Evolutionary conservation across 2,329 filamentous ascomycete genomes (phyloP), one percentile per base, ranked within the genome.

Genomic region (Teratosphaeria nubilosa): DNA sequence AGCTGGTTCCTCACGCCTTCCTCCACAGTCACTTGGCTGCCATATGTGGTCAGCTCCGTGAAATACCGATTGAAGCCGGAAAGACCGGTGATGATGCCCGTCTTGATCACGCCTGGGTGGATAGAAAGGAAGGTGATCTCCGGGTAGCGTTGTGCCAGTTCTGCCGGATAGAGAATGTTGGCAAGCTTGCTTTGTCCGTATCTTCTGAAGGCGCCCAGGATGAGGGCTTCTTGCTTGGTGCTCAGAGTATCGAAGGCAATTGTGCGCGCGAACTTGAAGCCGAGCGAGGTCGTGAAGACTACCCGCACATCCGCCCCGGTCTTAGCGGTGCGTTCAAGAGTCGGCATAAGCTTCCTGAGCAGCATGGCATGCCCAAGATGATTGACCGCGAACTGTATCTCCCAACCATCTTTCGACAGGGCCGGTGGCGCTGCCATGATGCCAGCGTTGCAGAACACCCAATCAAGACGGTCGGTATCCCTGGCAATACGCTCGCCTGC

Each of bases 111-210:
- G 13, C 80, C 80, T 0, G 80, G 80, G 59, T 82, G 79, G 4
- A 80, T 61, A 0, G 75, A 69, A 0, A 76, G 72, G 6, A 69
- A 69, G 0, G 72, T 78, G 56, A 82, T 73, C 2, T 69, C 57
- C 1, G 79, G 78, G 60, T 80, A 77, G 0, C 70, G 71, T 14
- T 65, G 59, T 0, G 76, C 75, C 2, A 80, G 69, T 50, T 76
- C 70, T 6, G 70, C 64, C 0, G 76, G 69, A 63, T 75, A 80
- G 0, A 80, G 72, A 13, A 81, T 68, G 51, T 80, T 80, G 4
- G 78, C 77, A 5, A 82, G 72, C 62, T 81, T 82, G 32, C 73
- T 75, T 50, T 76, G 72, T 3, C 76, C 77, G 66, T 82, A 82
- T 27, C 77, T 74, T 3, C 58, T 59, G 61, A 57, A 32, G 41